Conservation (phyloP, 2,329 filamentous ascomycete species). For the Leptosphaerulina australis region DNA sequence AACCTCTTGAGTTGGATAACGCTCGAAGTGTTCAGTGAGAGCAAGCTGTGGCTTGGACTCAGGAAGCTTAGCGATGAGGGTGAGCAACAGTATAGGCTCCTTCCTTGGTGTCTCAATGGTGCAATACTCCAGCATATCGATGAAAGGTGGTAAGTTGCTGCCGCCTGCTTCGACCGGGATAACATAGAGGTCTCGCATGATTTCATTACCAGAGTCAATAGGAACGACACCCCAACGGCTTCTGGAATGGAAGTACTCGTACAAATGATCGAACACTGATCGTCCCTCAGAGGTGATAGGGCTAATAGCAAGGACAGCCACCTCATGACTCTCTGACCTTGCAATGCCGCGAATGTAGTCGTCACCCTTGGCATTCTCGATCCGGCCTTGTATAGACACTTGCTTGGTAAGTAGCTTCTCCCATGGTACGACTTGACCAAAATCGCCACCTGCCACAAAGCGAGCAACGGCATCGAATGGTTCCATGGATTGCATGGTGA, state of each 20-base stretch:
- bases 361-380: slow-evolving; percentile 80
- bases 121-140: slow-evolving; percentile 86
- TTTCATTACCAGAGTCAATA: slow-evolving; percentile 64
- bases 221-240: slow-evolving; percentile 83
- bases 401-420: slow-evolving; percentile 72
- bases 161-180: slow-evolving; percentile 80
- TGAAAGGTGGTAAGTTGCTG: slow-evolving; percentile 75
- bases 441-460: slow-evolving; percentile 82
- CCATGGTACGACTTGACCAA: slow-evolving; percentile 72
- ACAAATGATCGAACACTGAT: slow-evolving; percentile 73
- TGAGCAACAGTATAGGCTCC: slow-evolving; percentile 79
- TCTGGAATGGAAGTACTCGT: slow-evolving; percentile 83
- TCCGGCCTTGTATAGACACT: slow-evolving; percentile 76
- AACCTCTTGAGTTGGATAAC: slow-evolving; percentile 25
- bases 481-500: slow-evolving; percentile 74
- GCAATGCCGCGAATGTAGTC: slow-evolving; percentile 89
- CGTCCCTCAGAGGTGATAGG: slow-evolving; percentile 65
- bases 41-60: slow-evolving; percentile 41
- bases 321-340: slow-evolving; percentile 80
- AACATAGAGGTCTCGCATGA: slow-evolving; percentile 89
- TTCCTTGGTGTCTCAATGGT: slow-evolving; percentile 72
- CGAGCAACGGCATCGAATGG: slow-evolving; percentile 78
- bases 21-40: slow-evolving; percentile 36
- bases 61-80: slow-evolving; percentile 71
- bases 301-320: slow-evolving; percentile 77